Conservation (phyloP, 1,284 basidiomycete species). For the Malassezia restricta region DNA sequence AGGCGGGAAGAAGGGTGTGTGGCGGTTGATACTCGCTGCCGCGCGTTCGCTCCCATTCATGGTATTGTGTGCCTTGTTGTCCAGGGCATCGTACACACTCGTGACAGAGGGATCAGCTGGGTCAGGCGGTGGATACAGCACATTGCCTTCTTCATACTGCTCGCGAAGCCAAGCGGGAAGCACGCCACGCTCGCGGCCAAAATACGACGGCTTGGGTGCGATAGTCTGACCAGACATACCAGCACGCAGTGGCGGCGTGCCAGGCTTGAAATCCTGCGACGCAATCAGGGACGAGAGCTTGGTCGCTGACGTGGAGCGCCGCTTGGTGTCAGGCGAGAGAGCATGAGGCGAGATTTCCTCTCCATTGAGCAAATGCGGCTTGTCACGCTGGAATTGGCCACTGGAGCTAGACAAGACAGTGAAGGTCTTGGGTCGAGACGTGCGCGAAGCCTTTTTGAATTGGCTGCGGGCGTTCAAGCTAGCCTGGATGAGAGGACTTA, state of each 20-base stretch:
- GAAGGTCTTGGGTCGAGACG: slow-evolving; percentile 43
- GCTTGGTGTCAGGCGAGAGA: slow-evolving; percentile 21
- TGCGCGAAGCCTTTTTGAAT: slow-evolving; percentile 30
- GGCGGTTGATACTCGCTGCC: slow-evolving; percentile 34
- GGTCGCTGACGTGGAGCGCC: slow-evolving; percentile 22
- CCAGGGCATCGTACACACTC: slow-evolving; percentile 30
- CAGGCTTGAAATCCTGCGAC: slow-evolving; percentile 12
- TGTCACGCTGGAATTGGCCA: slow-evolving; percentile 14
- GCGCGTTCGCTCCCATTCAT: slow-evolving; percentile 28
- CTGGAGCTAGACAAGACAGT: slow-evolving; percentile 38
- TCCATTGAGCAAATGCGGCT: slow-evolving; percentile 31
- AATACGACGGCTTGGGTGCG: slow-evolving; percentile 32
- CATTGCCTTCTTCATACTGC: slow-evolving; percentile 39
- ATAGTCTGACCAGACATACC: slow-evolving; percentile 20
- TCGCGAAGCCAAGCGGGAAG: slow-evolving; percentile 42
- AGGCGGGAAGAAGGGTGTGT: slow-evolving; percentile 38
- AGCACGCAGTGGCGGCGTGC: slow-evolving; percentile 9
- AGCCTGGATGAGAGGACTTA: slow-evolving; percentile 44
- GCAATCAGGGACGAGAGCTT: slow-evolving; percentile 17
- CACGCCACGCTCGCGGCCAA: slow-evolving; percentile 23
- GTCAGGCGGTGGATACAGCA: slow-evolving; percentile 23
- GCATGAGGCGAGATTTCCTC: slow-evolving; percentile 24
- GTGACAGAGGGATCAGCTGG: slow-evolving; percentile 21
- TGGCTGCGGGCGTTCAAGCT: slow-evolving; percentile 39
- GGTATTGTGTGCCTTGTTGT: slow-evolving; percentile 29